phyloP scores from a whole-genome alignment of 768 basidiomycete species.

The Multifurca ochricompacta region DNA sequence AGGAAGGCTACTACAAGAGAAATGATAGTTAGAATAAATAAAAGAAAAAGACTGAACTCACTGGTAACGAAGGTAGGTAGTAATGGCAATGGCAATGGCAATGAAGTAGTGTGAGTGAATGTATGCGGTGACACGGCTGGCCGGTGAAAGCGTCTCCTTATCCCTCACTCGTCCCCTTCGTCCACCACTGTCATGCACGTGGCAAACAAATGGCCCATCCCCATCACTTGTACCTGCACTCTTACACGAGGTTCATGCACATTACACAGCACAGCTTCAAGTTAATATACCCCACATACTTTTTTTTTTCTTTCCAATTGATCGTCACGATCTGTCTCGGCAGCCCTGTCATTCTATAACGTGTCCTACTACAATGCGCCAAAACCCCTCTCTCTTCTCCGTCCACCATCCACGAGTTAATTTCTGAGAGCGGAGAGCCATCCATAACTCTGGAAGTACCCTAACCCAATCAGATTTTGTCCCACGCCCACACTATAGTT shows the following conservation, averaged over 20 bases:
- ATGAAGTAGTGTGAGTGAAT: not conserved
- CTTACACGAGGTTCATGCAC: slow-evolving; percentile 2
- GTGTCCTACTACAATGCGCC: not conserved
- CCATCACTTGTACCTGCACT: slow-evolving; percentile 1
- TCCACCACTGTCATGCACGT: slow-evolving; percentile 4
- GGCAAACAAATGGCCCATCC: not conserved
- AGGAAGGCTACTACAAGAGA: not conserved
- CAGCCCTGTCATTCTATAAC: not conserved
- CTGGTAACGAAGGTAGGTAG: slow-evolving; percentile 7
- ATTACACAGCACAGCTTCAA: slow-evolving; percentile 6
- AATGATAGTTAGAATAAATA: not conserved
- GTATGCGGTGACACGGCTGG: slow-evolving; percentile 2
- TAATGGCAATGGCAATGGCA: not conserved
- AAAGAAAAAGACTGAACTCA: not conserved
- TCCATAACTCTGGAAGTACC: not conserved
- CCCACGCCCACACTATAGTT: not conserved
- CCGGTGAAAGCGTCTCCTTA: not conserved
- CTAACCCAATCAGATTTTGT: not conserved
- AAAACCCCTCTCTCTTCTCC: not conserved
- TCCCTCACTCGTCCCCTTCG: too few relatives aligned
- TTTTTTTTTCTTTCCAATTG: too few relatives aligned
- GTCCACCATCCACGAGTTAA: not conserved
- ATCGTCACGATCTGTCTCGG: not conserved
- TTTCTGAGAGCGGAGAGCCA: not conserved
- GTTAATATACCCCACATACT: slow-evolving; percentile 5